Percentiles rank a stretch among this genome's conserved stretches.
Conservation (phyloP, 2,329 filamentous ascomycete species). For the Trichoderma aggressivum region DNA sequence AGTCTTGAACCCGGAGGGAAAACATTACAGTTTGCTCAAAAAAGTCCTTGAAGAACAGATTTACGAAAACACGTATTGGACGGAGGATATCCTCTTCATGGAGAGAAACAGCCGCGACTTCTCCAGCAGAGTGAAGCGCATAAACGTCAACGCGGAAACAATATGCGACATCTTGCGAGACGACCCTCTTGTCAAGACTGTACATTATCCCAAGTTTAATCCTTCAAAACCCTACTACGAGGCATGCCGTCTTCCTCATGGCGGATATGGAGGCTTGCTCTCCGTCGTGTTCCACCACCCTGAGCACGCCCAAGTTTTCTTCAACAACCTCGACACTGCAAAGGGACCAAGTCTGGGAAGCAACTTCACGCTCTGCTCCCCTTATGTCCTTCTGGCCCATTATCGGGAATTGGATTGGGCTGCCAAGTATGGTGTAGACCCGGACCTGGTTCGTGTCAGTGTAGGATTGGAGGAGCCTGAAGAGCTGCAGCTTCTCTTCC, state of each 20-base stretch:
- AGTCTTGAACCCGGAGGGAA: slow-evolving; percentile 62
- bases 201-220: slow-evolving; percentile 85
- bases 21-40: slow-evolving; percentile 69
- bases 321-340: slow-evolving; percentile 78
- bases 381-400: slow-evolving; percentile 88
- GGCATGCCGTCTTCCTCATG: slow-evolving; percentile 65
- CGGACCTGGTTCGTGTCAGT: slow-evolving; percentile 77
- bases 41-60: slow-evolving; percentile 53
- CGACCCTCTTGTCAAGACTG: slow-evolving; percentile 63
- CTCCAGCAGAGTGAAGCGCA: slow-evolving; percentile 72
- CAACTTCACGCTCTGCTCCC: slow-evolving; percentile 90
- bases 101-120: slow-evolving; percentile 97
- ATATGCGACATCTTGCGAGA: slow-evolving; percentile 69
- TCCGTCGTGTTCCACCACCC: slow-evolving; percentile 75
- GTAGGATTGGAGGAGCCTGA: slow-evolving; percentile 80
- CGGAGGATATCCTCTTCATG: slow-evolving; percentile 90
- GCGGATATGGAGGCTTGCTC: slow-evolving; percentile 86
- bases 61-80: slow-evolving; percentile 90
- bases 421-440: slow-evolving; percentile 73
- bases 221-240: slow-evolving; percentile 73
- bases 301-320: slow-evolving; percentile 74
- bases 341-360: slow-evolving; percentile 95
- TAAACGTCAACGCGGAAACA: slow-evolving; percentile 81
- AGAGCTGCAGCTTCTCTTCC: slow-evolving; percentile 62
- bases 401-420: slow-evolving; percentile 93